Percentiles rank a stretch among this genome's conserved stretches.
Evolutionary conservation across 2,329 filamentous ascomycete species (phyloP).

Genomic region (Ascochyta viciae-villosae): DNA sequence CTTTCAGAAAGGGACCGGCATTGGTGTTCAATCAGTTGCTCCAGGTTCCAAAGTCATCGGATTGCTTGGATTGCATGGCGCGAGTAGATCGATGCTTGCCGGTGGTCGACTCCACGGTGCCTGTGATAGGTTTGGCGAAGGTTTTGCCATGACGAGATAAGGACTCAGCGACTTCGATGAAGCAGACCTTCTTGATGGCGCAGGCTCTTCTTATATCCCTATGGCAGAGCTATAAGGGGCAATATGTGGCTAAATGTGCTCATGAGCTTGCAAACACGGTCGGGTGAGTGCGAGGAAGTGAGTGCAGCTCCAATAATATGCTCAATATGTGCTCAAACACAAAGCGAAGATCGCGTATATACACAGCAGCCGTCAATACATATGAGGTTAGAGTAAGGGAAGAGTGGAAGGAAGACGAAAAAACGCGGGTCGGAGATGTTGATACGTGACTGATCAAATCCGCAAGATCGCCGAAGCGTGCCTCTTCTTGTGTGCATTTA

Average conservation of each 20-base stretch:
- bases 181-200: background rate
- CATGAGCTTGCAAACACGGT: background rate
- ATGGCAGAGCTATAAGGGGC: background rate
- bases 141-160: background rate
- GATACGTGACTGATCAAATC: background rate
- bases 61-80: background rate
- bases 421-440: background rate
- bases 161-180: background rate
- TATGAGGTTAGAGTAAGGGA: background rate
- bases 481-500: too few relatives aligned
- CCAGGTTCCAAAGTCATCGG: too few relatives aligned
- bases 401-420: background rate
- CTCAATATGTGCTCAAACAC: conserved; percentile 17
- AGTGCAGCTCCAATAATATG: background rate
- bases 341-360: background rate
- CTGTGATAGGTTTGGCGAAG: background rate
- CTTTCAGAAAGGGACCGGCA: too few relatives aligned
- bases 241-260: conserved; percentile 6
- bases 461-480: background rate
- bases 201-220: background rate
- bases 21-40: too few relatives aligned
- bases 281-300: background rate
- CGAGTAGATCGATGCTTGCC: background rate
- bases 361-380: background rate
- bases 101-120: background rate